Evolutionary conservation across 2,329 filamentous ascomycete genomes (phyloP).

Genomic region (Nemania serpens): DNA sequence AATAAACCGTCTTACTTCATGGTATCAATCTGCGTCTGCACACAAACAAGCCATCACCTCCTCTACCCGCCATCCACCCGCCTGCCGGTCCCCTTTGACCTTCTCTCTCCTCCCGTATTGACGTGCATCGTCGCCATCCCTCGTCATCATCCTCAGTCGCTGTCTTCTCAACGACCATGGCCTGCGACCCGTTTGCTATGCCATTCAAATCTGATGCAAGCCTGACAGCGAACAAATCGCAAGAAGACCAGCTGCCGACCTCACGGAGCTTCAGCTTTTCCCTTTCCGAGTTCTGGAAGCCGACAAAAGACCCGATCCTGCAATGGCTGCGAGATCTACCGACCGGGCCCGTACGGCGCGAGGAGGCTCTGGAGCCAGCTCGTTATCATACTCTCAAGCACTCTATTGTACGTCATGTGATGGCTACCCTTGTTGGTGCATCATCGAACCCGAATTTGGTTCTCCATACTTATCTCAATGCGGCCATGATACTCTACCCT

Average conservation of each 20-base stretch:
- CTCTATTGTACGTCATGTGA: constrained; percentile 29
- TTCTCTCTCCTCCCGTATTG: neutral
- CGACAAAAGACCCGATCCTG: constrained; percentile 33
- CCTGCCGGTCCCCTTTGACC: neutral
- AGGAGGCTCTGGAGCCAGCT: constrained; percentile 29
- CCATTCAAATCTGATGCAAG: neutral
- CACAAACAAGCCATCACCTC: neutral
- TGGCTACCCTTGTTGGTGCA: neutral
- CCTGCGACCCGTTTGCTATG: constrained; percentile 1
- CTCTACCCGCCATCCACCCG: neutral
- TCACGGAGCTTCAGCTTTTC: constrained; percentile 37
- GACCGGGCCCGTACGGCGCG: constrained; percentile 13
- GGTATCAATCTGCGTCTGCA: neutral
- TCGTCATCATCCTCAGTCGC: neutral
- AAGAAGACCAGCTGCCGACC: constrained; percentile 26
- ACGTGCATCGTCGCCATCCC: neutral
- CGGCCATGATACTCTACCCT: neutral
- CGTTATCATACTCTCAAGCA: constrained; percentile 33
- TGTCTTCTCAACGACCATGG: neutral
- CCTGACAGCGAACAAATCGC: constrained; percentile 24
- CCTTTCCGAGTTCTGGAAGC: constrained; percentile 33
- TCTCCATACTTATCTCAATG: neutral
- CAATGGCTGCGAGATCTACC: constrained; percentile 39
- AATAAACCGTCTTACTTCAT: neutral
- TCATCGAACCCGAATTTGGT: neutral